Base-by-base conservation (phyloP, 2,329 filamentous ascomycete genomes). In the Colletotrichum australisinense region DNA sequence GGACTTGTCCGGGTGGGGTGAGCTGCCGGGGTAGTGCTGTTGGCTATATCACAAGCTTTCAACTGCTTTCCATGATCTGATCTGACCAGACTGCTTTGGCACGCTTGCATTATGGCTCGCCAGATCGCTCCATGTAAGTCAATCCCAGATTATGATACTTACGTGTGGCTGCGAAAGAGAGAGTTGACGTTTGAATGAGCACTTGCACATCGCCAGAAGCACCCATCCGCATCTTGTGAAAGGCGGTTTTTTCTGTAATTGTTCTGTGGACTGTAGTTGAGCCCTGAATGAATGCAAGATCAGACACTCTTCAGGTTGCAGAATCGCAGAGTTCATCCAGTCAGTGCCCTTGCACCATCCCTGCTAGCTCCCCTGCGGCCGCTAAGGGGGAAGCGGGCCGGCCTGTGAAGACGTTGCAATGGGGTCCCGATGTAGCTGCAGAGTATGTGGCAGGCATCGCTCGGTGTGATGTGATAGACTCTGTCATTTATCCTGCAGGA, bases 351-450 rank as follows among this genome's bases (percentile, higher is more conserved):
- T 46, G 24, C 46, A 7, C 6, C 8, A 63, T 26, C 60, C 60
- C 42, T 63, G 46, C 42, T 53, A 35, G 60, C 24, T 26, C 12
- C 60, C 16, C 14, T 53, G 42, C 60, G 9, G 26, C 42, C n/a
- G 28, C 26, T 63, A 63, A 24, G 42, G 60, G 8, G n/a, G 60
- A 63, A 26, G 46, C 60, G 42, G 60, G 60, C 42, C 60, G 60
- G 60, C 22, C 46, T 63, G 60, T 19, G 42, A 63, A n/a, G 60
- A 53, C 16, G 57, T 16, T 19, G 42, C 26, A 19, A 52, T 42
- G 60, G 42, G 24, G 4, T 12, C 16, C 32, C 7, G n/a, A 19
- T 46, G 46, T 46, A 26, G 28, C 38, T 42, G 11, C 30, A 28
- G 42, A 24, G 24, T n/a, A 9, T 5, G 32, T 12, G 32, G 32